A percentile compares a stretch with the other conserved stretches of the same genome.
These are phyloP conservation scores for Phytopythium mirpurense DNA, from an alignment of 352 stramenopile genomes.

Conservation along the genomic window DNA sequence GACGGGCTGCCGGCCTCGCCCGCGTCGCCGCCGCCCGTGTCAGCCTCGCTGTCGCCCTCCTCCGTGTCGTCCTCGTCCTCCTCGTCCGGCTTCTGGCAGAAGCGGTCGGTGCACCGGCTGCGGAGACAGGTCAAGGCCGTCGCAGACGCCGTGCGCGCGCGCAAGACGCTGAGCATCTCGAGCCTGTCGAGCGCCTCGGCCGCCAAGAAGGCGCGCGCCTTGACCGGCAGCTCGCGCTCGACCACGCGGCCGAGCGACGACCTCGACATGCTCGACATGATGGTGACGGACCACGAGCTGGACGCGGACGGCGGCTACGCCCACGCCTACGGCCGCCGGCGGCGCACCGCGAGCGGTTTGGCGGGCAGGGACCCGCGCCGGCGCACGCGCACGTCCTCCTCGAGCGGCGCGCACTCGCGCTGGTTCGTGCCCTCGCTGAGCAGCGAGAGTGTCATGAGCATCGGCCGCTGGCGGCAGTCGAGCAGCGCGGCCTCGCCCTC, in stretches of 20 bases:
- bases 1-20: constrained; percentile 8
- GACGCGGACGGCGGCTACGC: constrained; percentile 7
- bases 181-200: constrained; percentile 2
- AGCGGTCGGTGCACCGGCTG: constrained; percentile 18
- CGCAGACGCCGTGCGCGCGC: constrained; percentile 8
- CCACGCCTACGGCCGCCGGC: not conserved
- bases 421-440: constrained; percentile 4
- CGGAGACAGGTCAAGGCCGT: constrained; percentile 16
- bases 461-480: constrained; percentile 7
- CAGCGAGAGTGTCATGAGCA: constrained; percentile 10
- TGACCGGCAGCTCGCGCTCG: constrained; percentile 18
- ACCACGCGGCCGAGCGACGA: constrained; percentile 28
- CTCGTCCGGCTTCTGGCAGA: constrained; percentile 21
- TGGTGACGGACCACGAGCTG: constrained; percentile 25
- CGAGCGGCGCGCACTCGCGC: not conserved
- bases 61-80: constrained; percentile 13
- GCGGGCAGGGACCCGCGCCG: constrained; percentile 12
- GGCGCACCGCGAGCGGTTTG: not conserved
- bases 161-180: constrained; percentile 3
- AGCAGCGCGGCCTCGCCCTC: constrained; percentile 8
- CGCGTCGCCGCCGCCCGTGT: not conserved
- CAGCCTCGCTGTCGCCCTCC: constrained; percentile 6
- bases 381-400: not conserved
- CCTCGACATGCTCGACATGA: constrained; percentile 30
- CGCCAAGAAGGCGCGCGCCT: constrained; percentile 10